These are phyloP conservation scores for Lodderomyces jiufengensis DNA, from an alignment of 1,139 yeast species.

Conservation along the genomic window DNA sequence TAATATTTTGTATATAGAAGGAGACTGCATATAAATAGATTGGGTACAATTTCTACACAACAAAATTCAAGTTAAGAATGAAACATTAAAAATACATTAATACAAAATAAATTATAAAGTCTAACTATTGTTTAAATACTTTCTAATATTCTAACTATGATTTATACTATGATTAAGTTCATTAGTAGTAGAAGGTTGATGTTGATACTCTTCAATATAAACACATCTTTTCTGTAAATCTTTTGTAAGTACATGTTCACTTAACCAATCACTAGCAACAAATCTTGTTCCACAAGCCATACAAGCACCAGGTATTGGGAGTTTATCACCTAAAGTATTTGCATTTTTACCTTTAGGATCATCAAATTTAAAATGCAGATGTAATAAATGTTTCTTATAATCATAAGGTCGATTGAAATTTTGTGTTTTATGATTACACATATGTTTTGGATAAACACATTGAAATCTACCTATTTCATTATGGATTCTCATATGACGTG, in stretches of 20 bases:
- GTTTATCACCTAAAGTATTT: constrained; percentile 41
- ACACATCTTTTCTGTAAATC: constrained; percentile 21
- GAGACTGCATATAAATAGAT: too few relatives aligned
- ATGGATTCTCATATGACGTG: constrained; percentile 46
- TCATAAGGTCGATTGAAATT: constrained; percentile 48
- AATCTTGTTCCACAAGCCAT: constrained; percentile 36
- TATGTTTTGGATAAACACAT: constrained; percentile 41
- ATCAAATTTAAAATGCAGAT: constrained; percentile 43
- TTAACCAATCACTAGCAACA: constrained; percentile 41
- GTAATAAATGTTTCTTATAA: constrained; percentile 45
- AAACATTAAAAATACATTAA: too few relatives aligned
- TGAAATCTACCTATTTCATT: constrained; percentile 46
- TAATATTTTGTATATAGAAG: too few relatives aligned
- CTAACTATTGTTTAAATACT: too few relatives aligned
- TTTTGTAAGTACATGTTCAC: constrained; percentile 35
- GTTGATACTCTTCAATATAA: constrained; percentile 15
- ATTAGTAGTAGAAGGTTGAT: background rate
- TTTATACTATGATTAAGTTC: too few relatives aligned
- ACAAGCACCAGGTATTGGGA: constrained; percentile 39
- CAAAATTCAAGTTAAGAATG: too few relatives aligned
- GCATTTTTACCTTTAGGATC: constrained; percentile 43
- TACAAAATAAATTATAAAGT: background rate
- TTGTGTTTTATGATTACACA: constrained; percentile 45
- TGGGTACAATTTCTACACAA: too few relatives aligned
- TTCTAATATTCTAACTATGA: too few relatives aligned